Conservation (phyloP, 1,284 basidiomycete genomes). For the Tilletia indica region DNA sequence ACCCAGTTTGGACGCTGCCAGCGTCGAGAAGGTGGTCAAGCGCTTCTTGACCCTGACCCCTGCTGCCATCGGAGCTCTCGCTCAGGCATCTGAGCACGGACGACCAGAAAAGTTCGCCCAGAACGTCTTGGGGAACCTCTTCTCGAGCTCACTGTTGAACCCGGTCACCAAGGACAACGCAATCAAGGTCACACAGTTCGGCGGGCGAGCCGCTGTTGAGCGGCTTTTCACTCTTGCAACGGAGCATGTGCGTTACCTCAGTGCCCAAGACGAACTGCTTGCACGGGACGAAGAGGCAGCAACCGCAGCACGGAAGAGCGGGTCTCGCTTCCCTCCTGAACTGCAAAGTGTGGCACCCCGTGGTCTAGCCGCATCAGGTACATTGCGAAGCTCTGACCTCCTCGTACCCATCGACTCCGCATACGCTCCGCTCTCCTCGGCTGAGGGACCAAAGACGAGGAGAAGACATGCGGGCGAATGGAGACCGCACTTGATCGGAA, state of each 20-base stretch:
- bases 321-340: neutral
- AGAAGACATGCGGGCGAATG: conserved; percentile 15
- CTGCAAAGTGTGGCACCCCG: neutral
- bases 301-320: neutral
- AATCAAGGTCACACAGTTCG: conserved; percentile 43
- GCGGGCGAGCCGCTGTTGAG: conserved; percentile 38
- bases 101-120: neutral
- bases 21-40: neutral
- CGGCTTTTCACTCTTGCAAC: conserved; percentile 23
- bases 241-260: conserved; percentile 7
- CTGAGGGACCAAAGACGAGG: neutral
- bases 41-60: conserved; percentile 6
- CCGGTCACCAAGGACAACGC: conserved; percentile 48
- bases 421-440: neutral
- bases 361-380: neutral
- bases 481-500: conserved; percentile 1
- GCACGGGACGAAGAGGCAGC: neutral
- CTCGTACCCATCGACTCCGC: neutral
- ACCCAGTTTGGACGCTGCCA: neutral
- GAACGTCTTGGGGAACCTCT: conserved; percentile 28
- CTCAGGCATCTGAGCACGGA: neutral
- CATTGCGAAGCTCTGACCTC: neutral
- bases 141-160: conserved; percentile 34
- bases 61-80: neutral
- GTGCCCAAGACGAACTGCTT: neutral